phyloP scores from a whole-genome alignment of 345 rosid species.

The Populus nigra region DNA sequence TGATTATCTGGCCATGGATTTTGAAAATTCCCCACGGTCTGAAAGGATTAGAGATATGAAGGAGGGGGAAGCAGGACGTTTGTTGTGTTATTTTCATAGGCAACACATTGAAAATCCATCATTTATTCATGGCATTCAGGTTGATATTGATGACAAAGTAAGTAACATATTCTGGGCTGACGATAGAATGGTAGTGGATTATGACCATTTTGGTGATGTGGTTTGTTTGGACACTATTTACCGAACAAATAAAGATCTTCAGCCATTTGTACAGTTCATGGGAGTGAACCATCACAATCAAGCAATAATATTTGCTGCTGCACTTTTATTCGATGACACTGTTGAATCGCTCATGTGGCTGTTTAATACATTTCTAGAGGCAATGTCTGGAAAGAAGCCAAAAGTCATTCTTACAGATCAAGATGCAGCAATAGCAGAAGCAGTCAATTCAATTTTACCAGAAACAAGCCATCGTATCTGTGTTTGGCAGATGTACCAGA shows the following conservation, averaged over 20 bases:
- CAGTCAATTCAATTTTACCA: constrained; percentile 32
- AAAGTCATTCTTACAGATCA: constrained; percentile 39
- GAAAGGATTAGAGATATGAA: constrained; percentile 30
- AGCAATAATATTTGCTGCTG: constrained; percentile 32
- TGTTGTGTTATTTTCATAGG: constrained; percentile 36
- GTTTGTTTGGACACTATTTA: constrained; percentile 37
- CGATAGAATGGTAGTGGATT: constrained; percentile 31
- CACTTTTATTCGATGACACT: constrained; percentile 38
- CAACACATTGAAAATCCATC: constrained; percentile 33
- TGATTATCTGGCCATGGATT: constrained; percentile 21
- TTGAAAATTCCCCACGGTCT: constrained; percentile 27
- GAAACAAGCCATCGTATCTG: constrained; percentile 28
- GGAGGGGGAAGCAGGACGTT: constrained; percentile 35
- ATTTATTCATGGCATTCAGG: constrained; percentile 26
- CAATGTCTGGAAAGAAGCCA: constrained; percentile 43
- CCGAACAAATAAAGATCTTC: constrained; percentile 26
- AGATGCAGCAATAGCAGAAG: constrained; percentile 33
- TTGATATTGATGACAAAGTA: constrained; percentile 37
- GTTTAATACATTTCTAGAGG: constrained; percentile 28
- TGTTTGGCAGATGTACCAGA: constrained; percentile 41
- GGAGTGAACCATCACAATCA: constrained; percentile 44
- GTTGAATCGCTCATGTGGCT: constrained; percentile 36
- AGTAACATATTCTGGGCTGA: constrained; percentile 45
- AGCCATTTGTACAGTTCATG: constrained; percentile 34
- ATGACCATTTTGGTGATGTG: constrained; percentile 36